phyloP scores from a whole-genome alignment of 306 rosid genomes.

The Vigna reflexopilosa region DNA sequence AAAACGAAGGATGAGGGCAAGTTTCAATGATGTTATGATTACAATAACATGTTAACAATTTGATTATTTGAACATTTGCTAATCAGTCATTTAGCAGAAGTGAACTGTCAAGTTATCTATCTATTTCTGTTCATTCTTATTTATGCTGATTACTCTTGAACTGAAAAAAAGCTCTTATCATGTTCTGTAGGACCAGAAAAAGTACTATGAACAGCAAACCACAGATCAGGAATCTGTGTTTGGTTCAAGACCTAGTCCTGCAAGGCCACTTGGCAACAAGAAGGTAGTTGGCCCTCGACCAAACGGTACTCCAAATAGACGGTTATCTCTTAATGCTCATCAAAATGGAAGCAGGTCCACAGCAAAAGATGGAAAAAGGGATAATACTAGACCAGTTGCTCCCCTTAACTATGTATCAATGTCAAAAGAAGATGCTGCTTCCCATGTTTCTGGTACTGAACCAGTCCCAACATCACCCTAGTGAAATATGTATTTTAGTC shows the following conservation, averaged over 20 bases:
- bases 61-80: background rate
- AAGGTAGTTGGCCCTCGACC: constrained; percentile 86
- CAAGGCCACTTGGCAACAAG: constrained; percentile 73
- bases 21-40: constrained; percentile 34
- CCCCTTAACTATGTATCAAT: constrained; percentile 72
- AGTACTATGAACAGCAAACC: constrained; percentile 71
- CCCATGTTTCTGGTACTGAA: constrained; percentile 77
- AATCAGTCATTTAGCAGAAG: background rate
- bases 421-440: constrained; percentile 80
- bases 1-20: constrained; percentile 82
- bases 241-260: constrained; percentile 75
- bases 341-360: constrained; percentile 80
- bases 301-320: constrained; percentile 78
- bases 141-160: background rate
- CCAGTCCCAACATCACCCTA: constrained; percentile 69
- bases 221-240: constrained; percentile 71
- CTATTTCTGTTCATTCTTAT: background rate
- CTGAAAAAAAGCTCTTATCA: constrained; percentile 23
- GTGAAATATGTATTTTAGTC: constrained; percentile 42
- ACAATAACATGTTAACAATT: too few species aligned
- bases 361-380: constrained; percentile 72
- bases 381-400: constrained; percentile 65
- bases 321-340: constrained; percentile 75
- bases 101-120: background rate
- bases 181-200: constrained; percentile 80